phyloP scores from a whole-genome alignment of 306 rosid species.

The Corylus avellana region DNA sequence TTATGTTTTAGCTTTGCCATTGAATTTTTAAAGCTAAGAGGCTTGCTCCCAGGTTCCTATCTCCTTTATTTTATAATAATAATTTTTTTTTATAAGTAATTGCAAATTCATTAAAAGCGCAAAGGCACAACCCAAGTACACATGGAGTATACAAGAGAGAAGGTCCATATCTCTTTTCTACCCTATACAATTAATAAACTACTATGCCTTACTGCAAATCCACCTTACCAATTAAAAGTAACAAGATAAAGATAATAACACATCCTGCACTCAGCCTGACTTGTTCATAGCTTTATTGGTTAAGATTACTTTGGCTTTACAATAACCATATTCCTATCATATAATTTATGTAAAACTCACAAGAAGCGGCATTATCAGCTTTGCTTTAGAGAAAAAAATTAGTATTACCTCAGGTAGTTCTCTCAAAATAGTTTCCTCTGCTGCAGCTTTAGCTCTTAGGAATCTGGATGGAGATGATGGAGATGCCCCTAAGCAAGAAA shows the following conservation, averaged over 20 bases:
- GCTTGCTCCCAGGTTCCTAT: constrained; percentile 11
- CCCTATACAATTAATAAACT: neutral
- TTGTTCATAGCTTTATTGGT: neutral
- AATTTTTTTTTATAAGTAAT: too few relatives aligned
- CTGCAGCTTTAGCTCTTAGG: constrained; percentile 88
- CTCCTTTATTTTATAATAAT: neutral
- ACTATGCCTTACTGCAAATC: neutral
- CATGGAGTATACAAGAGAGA: too few relatives aligned
- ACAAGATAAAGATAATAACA: constrained; percentile 13
- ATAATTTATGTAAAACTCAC: constrained; percentile 18
- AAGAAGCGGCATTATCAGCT: constrained; percentile 15
- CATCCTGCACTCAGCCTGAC: constrained; percentile 7
- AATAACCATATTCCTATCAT: neutral
- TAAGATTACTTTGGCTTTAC: neutral
- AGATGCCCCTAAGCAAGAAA: constrained; percentile 92
- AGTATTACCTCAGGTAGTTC: constrained; percentile 81
- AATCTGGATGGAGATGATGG: constrained; percentile 81
- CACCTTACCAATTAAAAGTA: constrained; percentile 16
- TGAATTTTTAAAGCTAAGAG: neutral
- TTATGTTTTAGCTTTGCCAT: neutral
- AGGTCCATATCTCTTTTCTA: constrained; percentile 10
- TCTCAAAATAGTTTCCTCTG: constrained; percentile 75
- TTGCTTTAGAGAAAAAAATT: constrained; percentile 9
- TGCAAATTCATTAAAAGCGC: too few relatives aligned
- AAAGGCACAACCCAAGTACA: too few relatives aligned